phyloP scores from a whole-genome alignment of 1,284 basidiomycete genomes.

The Heterobasidion parviporum region DNA sequence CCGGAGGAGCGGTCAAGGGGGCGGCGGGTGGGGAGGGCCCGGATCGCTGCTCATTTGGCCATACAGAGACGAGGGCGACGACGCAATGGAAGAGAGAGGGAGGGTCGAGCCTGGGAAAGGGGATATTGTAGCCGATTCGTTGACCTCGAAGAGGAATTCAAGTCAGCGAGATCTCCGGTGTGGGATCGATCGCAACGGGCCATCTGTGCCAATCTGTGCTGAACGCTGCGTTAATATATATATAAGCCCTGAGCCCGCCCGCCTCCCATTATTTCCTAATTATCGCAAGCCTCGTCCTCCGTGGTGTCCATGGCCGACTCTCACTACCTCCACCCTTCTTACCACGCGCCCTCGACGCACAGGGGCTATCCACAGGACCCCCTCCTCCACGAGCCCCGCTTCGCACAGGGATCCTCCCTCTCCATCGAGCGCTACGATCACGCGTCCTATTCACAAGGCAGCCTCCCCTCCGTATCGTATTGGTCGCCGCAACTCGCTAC shows the following conservation, averaged over 20 bases:
- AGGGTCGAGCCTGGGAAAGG: not conserved
- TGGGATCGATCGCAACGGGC: not conserved
- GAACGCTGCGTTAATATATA: too few relatives aligned
- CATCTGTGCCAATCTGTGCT: not conserved
- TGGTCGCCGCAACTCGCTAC: constrained; percentile 2
- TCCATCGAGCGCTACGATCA: not conserved
- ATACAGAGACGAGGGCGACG: not conserved
- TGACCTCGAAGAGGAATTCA: not conserved
- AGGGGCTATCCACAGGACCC: not conserved
- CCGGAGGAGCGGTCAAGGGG: too few relatives aligned
- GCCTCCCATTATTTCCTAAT: too few relatives aligned
- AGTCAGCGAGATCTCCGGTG: not conserved
- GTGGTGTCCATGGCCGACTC: not conserved
- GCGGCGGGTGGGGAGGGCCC: too few relatives aligned
- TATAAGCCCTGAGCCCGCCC: too few relatives aligned
- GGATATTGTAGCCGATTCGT: not conserved
- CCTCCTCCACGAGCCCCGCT: not conserved
- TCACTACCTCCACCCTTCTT: not conserved
- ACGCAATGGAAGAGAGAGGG: not conserved
- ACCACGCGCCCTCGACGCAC: not conserved
- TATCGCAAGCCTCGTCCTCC: not conserved
- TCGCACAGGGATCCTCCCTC: not conserved
- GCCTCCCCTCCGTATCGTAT: not conserved
- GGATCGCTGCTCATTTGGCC: not conserved
- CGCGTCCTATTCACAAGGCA: not conserved